Evolutionary conservation across 2,329 filamentous ascomycete species (phyloP).

Genomic region (Phialophora verrucosa): DNA sequence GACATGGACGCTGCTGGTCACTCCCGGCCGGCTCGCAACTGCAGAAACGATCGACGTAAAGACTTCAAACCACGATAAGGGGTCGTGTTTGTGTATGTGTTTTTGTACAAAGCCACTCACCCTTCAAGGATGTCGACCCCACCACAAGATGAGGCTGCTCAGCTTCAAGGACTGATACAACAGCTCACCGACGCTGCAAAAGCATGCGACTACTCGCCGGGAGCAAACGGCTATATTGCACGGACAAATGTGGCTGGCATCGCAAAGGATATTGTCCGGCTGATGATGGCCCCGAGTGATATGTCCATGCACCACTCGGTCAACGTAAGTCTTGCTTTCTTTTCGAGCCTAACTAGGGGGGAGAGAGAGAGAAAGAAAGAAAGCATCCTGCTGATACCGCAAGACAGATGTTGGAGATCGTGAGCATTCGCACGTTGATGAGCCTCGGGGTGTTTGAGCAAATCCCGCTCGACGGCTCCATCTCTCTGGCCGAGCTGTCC

Average conservation of each 20-base stretch:
- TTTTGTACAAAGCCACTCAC: background rate
- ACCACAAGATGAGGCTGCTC: constrained; percentile 6
- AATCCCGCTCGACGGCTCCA: constrained; percentile 37
- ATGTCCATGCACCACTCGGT: constrained; percentile 26
- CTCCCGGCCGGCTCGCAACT: background rate
- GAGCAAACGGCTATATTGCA: constrained; percentile 14
- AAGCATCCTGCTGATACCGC: background rate
- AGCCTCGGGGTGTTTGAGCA: constrained; percentile 37
- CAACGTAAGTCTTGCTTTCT: constrained; percentile 12
- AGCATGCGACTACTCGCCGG: constrained; percentile 17
- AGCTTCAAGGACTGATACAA: constrained; percentile 19
- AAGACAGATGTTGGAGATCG: constrained; percentile 35
- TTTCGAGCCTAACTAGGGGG: background rate
- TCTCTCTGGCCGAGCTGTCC: constrained; percentile 24
- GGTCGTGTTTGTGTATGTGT: background rate
- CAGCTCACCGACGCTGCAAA: constrained; percentile 20
- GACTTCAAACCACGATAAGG: background rate
- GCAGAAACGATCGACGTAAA: background rate
- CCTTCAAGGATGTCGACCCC: background rate
- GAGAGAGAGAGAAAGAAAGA: no score
- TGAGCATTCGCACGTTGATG: constrained; percentile 36
- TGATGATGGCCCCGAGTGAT: constrained; percentile 25
- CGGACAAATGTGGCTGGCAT: constrained; percentile 22
- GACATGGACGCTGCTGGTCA: background rate
- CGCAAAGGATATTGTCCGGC: constrained; percentile 25